Percentiles rank a stretch among this genome's conserved stretches.
Conservation (phyloP, 352 stramenopile genomes). For the Phytophthora pisi region DNA sequence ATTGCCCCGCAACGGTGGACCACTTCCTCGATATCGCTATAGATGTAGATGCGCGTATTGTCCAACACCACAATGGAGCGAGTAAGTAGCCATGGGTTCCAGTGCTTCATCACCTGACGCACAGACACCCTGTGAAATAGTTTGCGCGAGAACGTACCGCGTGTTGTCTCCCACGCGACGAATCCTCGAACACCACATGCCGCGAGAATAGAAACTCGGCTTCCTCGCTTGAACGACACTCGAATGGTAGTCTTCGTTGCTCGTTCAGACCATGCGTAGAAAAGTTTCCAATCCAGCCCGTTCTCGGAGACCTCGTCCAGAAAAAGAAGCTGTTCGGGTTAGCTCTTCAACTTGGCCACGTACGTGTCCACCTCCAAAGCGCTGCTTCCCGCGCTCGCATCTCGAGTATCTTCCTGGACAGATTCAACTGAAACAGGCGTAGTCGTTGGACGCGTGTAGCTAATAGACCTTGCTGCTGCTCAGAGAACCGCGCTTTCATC, state of each 20-base stretch:
- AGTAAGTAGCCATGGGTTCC: not conserved
- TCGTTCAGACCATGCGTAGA: constrained; percentile 10
- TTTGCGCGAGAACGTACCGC: constrained; percentile 11
- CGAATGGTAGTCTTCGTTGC: not conserved
- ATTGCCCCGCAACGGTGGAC: constrained; percentile 1
- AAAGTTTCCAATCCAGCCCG: constrained; percentile 5
- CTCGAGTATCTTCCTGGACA: constrained; percentile 25
- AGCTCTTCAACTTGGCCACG: not conserved
- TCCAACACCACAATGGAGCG: not conserved
- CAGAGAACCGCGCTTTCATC: too few species aligned
- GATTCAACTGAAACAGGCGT: constrained; percentile 2
- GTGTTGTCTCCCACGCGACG: constrained; percentile 14
- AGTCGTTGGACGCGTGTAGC: not conserved
- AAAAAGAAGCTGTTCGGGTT: not conserved
- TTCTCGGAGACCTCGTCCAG: constrained; percentile 19
- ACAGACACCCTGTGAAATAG: constrained; percentile 12
- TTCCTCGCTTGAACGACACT: constrained; percentile 13
- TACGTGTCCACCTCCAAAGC: too few species aligned
- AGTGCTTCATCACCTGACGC: not conserved
- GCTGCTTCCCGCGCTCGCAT: not conserved
- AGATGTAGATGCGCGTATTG: not conserved
- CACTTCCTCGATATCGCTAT: not conserved
- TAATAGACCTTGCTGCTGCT: too few species aligned
- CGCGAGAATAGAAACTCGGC: constrained; percentile 11
- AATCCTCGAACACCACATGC: constrained; percentile 16